A percentile compares a stretch with the other conserved stretches of the same genome.
Evolutionary conservation across 371 early-diverging fungal species (phyloP).

Genomic region (Mucor sp.): DNA sequence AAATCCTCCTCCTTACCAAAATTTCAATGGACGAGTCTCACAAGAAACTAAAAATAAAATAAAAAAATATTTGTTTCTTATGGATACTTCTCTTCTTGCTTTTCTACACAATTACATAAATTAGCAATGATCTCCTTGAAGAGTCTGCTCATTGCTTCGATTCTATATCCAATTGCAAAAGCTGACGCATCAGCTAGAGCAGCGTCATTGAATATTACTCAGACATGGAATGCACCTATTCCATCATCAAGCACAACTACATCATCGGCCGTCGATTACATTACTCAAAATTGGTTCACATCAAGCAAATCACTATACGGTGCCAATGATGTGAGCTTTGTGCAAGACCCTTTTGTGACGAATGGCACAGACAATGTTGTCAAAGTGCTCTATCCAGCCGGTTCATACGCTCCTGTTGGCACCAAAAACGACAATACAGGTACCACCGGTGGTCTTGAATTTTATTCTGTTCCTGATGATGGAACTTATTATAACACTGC

Average conservation of each 20-base stretch:
- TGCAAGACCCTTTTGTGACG: constrained; percentile 8
- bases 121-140: background rate
- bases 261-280: constrained; percentile 11
- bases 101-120: background rate
- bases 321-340: constrained; percentile 10
- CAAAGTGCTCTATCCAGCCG: constrained; percentile 19
- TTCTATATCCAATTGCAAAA: background rate
- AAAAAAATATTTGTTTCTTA: background rate
- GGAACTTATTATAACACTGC: constrained; percentile 38
- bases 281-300: constrained; percentile 14
- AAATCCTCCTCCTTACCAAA: background rate
- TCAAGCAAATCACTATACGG: constrained; percentile 17
- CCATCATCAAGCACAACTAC: constrained; percentile 4
- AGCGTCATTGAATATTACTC: constrained; percentile 27
- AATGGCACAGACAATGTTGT: constrained; percentile 10
- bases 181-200: constrained; percentile 21
- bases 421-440: constrained; percentile 28
- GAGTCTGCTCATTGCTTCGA: background rate
- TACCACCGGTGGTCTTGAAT: constrained; percentile 49
- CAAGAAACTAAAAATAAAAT: constrained; percentile 3
- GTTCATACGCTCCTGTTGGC: constrained; percentile 32
- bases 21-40: constrained; percentile 4
- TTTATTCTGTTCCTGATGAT: constrained; percentile 49
- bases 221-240: constrained; percentile 40
- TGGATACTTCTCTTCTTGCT: background rate